phyloP scores from a whole-genome alignment of 306 rosid genomes.

The Alnus glutinosa region DNA sequence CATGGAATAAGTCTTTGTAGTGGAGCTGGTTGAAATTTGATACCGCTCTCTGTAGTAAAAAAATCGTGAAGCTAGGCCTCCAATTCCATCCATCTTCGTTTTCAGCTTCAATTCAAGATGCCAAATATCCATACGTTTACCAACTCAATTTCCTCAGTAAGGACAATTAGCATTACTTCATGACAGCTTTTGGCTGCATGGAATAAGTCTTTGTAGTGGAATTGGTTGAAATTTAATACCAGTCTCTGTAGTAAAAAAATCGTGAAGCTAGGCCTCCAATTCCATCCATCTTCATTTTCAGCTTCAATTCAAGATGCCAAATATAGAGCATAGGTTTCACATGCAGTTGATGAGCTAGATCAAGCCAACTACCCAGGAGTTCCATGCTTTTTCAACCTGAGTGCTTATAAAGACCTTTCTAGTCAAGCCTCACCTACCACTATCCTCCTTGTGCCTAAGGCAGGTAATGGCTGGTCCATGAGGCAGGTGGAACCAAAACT shows the following conservation, averaged over 20 bases:
- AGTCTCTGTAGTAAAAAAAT: neutral
- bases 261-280: neutral
- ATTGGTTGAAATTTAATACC: neutral
- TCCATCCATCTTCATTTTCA: neutral
- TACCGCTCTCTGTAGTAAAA: neutral
- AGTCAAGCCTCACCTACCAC: neutral
- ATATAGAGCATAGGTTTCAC: neutral
- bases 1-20: too few species aligned
- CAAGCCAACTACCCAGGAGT: neutral
- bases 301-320: neutral
- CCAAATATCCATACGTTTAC: too few species aligned
- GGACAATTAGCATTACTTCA: neutral
- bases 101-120: neutral
- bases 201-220: too few species aligned
- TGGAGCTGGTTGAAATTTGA: neutral
- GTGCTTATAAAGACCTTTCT: neutral
- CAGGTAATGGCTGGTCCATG: conserved; percentile 9
- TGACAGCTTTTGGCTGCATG: neutral
- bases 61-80: neutral
- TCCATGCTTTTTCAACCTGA: neutral
- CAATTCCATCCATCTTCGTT: neutral
- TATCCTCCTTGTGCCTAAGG: neutral
- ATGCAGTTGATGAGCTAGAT: neutral
- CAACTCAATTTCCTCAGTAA: neutral
- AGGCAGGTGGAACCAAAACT: conserved; percentile 9